Percentiles rank a stretch among this genome's conserved stretches.
phyloP scores from a whole-genome alignment of 805 yeast species.

The Maudiozyma serrabonitensis region DNA sequence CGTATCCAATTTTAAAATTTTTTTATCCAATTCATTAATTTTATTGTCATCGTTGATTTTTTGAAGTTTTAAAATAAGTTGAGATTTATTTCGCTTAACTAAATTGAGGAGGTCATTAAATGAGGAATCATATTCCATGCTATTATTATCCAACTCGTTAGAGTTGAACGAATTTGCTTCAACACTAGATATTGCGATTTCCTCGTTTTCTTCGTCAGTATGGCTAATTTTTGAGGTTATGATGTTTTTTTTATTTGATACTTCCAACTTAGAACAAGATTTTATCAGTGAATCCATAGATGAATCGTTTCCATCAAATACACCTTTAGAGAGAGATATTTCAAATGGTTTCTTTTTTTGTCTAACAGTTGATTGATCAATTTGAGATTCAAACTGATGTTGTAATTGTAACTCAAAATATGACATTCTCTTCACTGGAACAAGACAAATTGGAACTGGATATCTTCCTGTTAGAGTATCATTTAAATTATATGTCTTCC shows the following conservation, averaged over 20 bases:
- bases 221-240: too few relatives aligned
- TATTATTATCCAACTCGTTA: background rate
- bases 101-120: conserved; percentile 6
- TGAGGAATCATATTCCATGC: background rate
- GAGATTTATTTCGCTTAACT: conserved; percentile 13
- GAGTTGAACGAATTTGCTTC: background rate
- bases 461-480: conserved; percentile 16
- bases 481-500: conserved; percentile 13
- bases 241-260: background rate
- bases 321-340: background rate
- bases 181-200: background rate
- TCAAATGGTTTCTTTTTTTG: background rate
- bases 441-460: conserved; percentile 22
- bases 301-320: background rate
- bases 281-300: conserved; percentile 3
- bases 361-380: background rate
- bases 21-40: conserved; percentile 4
- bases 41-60: conserved; percentile 5
- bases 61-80: conserved; percentile 8
- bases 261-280: background rate
- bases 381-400: background rate
- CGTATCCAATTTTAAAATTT: conserved; percentile 10
- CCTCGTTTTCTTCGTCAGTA: background rate
- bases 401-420: conserved; percentile 17
- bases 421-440: conserved; percentile 21